A percentile compares a stretch with the other conserved stretches of the same genome.
phyloP scores from a whole-genome alignment of 1,284 basidiomycete species.

The Puccinia polysora region DNA sequence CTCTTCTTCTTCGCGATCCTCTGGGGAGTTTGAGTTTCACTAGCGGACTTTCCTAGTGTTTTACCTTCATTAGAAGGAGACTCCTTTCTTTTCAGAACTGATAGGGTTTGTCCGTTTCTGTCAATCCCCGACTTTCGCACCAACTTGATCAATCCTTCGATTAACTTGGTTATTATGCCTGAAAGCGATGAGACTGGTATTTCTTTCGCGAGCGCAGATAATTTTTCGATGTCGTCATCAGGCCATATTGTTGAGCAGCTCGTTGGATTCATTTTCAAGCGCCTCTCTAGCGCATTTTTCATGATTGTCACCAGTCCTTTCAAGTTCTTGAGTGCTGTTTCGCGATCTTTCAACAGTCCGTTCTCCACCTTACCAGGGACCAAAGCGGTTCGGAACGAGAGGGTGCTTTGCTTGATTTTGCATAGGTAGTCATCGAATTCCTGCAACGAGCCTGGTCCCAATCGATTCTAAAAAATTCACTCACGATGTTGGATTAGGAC shows the following conservation, averaged over 20 bases:
- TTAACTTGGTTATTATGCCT: neutral
- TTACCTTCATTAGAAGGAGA: too few relatives aligned
- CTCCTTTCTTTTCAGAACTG: too few relatives aligned
- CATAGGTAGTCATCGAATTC: neutral
- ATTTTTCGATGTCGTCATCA: neutral
- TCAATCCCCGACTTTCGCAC: too few relatives aligned
- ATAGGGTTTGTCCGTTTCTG: too few relatives aligned
- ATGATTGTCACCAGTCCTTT: neutral
- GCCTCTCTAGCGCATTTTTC: neutral
- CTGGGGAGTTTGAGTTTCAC: too few relatives aligned
- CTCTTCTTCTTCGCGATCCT: too few relatives aligned
- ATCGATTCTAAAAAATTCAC: neutral
- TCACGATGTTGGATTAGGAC: neutral
- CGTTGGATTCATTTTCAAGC: neutral
- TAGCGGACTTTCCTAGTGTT: too few relatives aligned
- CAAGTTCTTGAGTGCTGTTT: neutral
- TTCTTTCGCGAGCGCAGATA: neutral
- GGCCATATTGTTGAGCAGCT: neutral
- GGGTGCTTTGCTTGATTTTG: neutral
- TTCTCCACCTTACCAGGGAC: neutral
- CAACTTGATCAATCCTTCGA: neutral
- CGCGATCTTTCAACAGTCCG: neutral
- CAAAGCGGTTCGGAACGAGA: neutral
- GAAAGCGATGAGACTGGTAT: conserved; percentile 1
- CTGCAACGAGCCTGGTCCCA: neutral